Evolutionary conservation across 2,329 filamentous ascomycete species (phyloP).

Genomic region (Verticillium longisporum): DNA sequence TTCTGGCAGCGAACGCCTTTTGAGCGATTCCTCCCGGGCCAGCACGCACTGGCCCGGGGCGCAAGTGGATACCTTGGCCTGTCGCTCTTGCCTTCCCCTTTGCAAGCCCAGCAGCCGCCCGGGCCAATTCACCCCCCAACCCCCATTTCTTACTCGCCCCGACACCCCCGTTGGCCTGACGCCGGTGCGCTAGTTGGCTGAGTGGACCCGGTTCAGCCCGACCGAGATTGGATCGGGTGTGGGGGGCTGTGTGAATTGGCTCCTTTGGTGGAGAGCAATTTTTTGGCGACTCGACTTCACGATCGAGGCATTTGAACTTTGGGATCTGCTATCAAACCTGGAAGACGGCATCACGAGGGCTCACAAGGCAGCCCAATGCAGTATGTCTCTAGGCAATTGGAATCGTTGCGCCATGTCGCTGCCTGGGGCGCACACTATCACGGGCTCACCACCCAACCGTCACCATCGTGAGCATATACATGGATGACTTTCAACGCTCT

Average conservation of each 20-base stretch:
- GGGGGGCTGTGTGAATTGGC: background rate
- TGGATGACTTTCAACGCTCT: background rate
- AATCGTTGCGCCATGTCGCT: no score
- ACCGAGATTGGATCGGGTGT: slow-evolving; percentile 4
- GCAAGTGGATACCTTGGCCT: slow-evolving; percentile 6
- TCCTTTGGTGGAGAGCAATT: background rate
- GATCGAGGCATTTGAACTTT: background rate
- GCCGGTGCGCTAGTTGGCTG: slow-evolving; percentile 11
- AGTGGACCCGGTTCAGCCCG: slow-evolving; percentile 14
- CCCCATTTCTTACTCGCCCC: slow-evolving; percentile 8
- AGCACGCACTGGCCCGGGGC: slow-evolving; percentile 15
- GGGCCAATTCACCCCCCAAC: slow-evolving; percentile 6
- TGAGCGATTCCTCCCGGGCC: slow-evolving; percentile 48
- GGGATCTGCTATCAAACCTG: background rate
- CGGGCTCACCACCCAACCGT: no score
- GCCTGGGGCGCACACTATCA: no score
- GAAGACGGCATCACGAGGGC: no score
- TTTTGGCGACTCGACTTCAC: background rate
- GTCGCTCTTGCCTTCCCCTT: slow-evolving; percentile 1
- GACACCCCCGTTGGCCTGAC: slow-evolving; percentile 12
- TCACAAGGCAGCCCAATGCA: no score
- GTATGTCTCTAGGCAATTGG: no score
- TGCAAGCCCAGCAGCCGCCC: slow-evolving; percentile 2
- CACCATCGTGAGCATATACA: no score
- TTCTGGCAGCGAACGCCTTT: slow-evolving; percentile 41